Percentiles rank a stretch among this genome's conserved stretches.
Conservation (phyloP, 495 filamentous ascomycete genomes). For the Aspergillus haitiensis region DNA sequence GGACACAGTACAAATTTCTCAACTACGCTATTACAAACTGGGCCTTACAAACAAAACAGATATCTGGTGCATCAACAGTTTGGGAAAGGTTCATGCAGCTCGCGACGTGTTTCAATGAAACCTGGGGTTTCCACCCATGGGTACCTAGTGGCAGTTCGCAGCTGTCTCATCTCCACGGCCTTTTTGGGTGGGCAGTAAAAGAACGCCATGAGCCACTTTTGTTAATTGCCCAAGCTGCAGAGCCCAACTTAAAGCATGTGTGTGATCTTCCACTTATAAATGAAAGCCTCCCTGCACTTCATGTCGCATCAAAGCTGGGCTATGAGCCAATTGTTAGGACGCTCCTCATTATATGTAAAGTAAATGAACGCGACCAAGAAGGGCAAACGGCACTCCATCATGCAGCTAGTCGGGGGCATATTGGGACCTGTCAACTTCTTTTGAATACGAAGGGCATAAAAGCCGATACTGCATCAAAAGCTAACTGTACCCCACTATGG, state of each 20-base stretch:
- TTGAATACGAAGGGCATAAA: not conserved
- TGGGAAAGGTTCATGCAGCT: slow-evolving; percentile 22
- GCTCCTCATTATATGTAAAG: not conserved
- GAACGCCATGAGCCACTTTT: slow-evolving; percentile 25
- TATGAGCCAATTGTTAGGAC: slow-evolving; percentile 3
- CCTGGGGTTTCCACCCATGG: slow-evolving; percentile 32
- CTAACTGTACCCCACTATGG: slow-evolving; percentile 2
- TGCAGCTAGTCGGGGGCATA: slow-evolving; percentile 13
- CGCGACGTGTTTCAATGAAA: slow-evolving; percentile 23
- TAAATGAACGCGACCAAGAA: not conserved
- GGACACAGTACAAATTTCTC: slow-evolving; percentile 20
- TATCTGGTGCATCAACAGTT: slow-evolving; percentile 4
- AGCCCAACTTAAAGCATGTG: slow-evolving; percentile 1
- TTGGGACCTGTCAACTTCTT: not conserved
- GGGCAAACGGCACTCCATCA: slow-evolving; percentile 13
- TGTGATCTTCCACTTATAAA: slow-evolving; percentile 24
- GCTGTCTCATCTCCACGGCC: slow-evolving; percentile 25
- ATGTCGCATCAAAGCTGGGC: slow-evolving; percentile 23
- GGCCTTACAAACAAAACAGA: slow-evolving; percentile 17
- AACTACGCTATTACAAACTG: slow-evolving; percentile 19
- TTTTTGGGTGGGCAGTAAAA: slow-evolving; percentile 30
- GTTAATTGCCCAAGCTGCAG: slow-evolving; percentile 6
- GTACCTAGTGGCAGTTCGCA: slow-evolving; percentile 23
- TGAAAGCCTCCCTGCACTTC: slow-evolving; percentile 23
- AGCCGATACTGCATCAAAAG: not conserved